These are phyloP conservation scores for Carex parvula DNA, from an alignment of 176 grass and related monocot species.

Conservation along the genomic window DNA sequence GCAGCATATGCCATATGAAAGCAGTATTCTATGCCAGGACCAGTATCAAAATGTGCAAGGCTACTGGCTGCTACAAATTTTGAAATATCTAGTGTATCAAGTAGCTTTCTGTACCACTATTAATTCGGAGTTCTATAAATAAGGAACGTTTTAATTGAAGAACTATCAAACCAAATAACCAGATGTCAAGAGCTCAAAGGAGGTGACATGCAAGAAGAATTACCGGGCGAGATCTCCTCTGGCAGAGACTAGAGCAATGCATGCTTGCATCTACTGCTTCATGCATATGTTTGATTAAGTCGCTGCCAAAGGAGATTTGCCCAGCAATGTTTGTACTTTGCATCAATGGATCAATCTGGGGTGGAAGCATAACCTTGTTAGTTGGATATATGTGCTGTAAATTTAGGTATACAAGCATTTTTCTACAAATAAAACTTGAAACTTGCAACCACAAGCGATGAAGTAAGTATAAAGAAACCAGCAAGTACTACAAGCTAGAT, in stretches of 20 bases:
- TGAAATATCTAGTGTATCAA: conserved; percentile 5
- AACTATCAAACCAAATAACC: background rate
- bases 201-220: conserved; percentile 23
- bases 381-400: background rate
- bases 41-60: background rate
- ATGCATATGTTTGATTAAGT: background rate
- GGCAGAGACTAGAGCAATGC: conserved; percentile 27
- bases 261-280: background rate
- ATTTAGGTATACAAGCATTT: background rate
- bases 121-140: background rate
- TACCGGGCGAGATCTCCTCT: conserved; percentile 40
- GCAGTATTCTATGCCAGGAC: background rate
- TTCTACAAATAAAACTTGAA: background rate
- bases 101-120: background rate
- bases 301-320: conserved; percentile 66
- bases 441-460: background rate
- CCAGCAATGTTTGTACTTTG: conserved; percentile 38
- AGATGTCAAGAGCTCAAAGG: background rate
- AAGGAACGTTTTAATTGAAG: background rate
- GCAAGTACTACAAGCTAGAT: background rate
- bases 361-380: background rate
- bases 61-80: background rate
- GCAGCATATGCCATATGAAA: background rate
- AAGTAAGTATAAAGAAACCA: background rate
- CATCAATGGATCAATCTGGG: background rate